Conservation (phyloP, 1,284 basidiomycete genomes). For the Lentinula novae-zelandiae region DNA sequence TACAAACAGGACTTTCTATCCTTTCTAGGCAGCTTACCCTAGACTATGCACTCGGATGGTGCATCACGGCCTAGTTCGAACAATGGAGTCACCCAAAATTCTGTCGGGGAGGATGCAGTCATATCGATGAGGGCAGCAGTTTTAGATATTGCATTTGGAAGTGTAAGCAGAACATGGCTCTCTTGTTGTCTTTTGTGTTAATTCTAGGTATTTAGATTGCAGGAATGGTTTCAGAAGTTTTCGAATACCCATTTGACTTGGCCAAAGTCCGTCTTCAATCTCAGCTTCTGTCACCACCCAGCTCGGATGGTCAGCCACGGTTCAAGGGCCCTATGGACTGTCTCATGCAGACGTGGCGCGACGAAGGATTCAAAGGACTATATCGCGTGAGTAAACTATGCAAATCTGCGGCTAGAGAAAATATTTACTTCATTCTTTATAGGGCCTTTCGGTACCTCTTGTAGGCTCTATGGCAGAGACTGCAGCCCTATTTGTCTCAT, state of each 20-base stretch:
- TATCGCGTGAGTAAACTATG: conserved; percentile 63
- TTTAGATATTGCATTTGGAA: conserved; percentile 59
- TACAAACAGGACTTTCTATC: not conserved
- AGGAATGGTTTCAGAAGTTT: conserved; percentile 58
- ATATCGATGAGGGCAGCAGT: conserved; percentile 25
- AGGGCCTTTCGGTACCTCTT: conserved; percentile 88
- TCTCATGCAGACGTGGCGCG: conserved; percentile 70
- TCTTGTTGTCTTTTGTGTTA: not conserved
- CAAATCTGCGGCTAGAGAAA: conserved; percentile 9
- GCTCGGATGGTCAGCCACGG: conserved; percentile 60
- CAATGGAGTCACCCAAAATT: not conserved
- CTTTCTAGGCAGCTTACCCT: not conserved
- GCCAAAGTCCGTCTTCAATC: conserved; percentile 29
- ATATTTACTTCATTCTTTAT: conserved; percentile 9
- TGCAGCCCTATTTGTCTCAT: conserved; percentile 81
- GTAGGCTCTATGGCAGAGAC: conserved; percentile 91
- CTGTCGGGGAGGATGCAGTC: conserved; percentile 4
- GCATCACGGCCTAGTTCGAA: conserved; percentile 4
- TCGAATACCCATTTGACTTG: conserved; percentile 70
- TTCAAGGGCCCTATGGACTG: conserved; percentile 83
- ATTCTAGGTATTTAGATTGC: not conserved
- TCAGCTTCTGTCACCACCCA: conserved; percentile 76
- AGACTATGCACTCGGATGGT: conserved; percentile 13
- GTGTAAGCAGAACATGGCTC: conserved; percentile 43
- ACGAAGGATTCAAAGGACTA: conserved; percentile 75